Conservation (phyloP, 805 yeast species). For the Priceomyces carsonii region DNA sequence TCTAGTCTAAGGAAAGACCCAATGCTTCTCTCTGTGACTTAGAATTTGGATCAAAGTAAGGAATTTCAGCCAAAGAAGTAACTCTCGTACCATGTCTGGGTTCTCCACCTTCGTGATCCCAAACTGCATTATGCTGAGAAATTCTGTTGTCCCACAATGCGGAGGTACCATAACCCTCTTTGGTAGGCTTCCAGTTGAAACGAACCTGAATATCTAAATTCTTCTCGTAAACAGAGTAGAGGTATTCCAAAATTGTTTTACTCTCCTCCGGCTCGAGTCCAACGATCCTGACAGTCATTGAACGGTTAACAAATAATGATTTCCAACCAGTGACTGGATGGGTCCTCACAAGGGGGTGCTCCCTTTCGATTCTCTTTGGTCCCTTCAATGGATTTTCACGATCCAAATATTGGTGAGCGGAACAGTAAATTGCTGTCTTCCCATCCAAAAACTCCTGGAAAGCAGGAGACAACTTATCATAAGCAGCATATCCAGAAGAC, state of each 20-base stretch:
- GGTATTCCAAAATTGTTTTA: conserved; percentile 45
- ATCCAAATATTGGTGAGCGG: conserved; percentile 44
- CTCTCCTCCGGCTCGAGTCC: conserved; percentile 55
- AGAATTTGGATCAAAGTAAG: conserved; percentile 49
- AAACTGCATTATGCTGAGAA: conserved; percentile 53
- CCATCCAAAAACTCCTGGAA: conserved; percentile 54
- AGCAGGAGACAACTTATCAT: conserved; percentile 54
- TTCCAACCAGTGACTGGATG: conserved; percentile 69
- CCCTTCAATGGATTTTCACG: conserved; percentile 48
- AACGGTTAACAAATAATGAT: conserved; percentile 52
- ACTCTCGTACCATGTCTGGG: conserved; percentile 54
- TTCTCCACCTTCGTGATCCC: conserved; percentile 47
- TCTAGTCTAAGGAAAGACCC: too few species aligned
- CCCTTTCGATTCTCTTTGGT: conserved; percentile 50
- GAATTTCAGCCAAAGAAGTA: conserved; percentile 51
- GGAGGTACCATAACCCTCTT: conserved; percentile 46
- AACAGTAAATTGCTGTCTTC: conserved; percentile 45
- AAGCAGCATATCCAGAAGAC: conserved; percentile 59
- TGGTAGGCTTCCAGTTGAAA: conserved; percentile 50
- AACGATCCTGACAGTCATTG: conserved; percentile 50
- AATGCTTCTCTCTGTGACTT: conserved; percentile 54
- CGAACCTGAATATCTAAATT: conserved; percentile 58
- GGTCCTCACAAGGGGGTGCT: conserved; percentile 62
- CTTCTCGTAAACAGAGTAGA: conserved; percentile 47
- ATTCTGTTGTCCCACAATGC: conserved; percentile 64